Percentiles rank a stretch among this genome's conserved stretches.
phyloP scores from a whole-genome alignment of 2,329 filamentous ascomycete genomes.

The Bimuria novae-zelandiae region DNA sequence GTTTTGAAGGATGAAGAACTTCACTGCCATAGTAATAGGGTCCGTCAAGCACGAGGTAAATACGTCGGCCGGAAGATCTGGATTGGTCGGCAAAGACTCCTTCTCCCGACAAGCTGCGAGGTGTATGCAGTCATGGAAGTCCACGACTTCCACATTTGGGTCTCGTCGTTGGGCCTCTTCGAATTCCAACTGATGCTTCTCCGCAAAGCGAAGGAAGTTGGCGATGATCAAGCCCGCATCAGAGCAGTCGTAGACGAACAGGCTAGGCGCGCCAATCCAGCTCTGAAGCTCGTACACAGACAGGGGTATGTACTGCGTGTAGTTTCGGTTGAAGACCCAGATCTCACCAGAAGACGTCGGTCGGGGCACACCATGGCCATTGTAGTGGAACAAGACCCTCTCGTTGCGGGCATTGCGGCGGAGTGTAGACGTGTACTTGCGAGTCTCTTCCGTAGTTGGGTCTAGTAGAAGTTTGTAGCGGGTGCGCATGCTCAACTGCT shows the following conservation, averaged over 20 bases:
- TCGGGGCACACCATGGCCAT: slow-evolving; percentile 95
- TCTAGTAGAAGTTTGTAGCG: slow-evolving; percentile 97
- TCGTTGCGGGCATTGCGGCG: slow-evolving; percentile 94
- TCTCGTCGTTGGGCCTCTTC: slow-evolving; percentile 75
- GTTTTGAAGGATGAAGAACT: slow-evolving; percentile 95
- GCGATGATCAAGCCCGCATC: slow-evolving; percentile 93
- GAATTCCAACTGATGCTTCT: slow-evolving; percentile 93
- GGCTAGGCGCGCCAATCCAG: slow-evolving; percentile 92
- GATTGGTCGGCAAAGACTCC: slow-evolving; percentile 94
- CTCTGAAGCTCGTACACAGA: slow-evolving; percentile 93
- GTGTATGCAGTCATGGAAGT: slow-evolving; percentile 86
- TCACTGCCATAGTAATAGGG: slow-evolving; percentile 94
- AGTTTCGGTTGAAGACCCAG: slow-evolving; percentile 99
- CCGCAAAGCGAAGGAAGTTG: slow-evolving; percentile 92
- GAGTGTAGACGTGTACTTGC: slow-evolving; percentile 91
- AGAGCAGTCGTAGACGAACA: slow-evolving; percentile 98
- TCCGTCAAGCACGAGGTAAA: slow-evolving; percentile 97
- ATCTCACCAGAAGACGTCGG: slow-evolving; percentile 95
- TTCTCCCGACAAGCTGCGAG: slow-evolving; percentile 88
- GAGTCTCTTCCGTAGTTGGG: slow-evolving; percentile 94
- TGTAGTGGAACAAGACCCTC: slow-evolving; percentile 96
- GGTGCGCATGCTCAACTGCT: slow-evolving; percentile 92
- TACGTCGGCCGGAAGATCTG: slow-evolving; percentile 87
- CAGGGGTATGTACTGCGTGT: slow-evolving; percentile 97
- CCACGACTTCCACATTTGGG: slow-evolving; percentile 65